Percentiles rank a stretch among this genome's conserved stretches.
phyloP scores from a whole-genome alignment of 257 asterid genomes.

The Fraxinus quadrangulata region DNA sequence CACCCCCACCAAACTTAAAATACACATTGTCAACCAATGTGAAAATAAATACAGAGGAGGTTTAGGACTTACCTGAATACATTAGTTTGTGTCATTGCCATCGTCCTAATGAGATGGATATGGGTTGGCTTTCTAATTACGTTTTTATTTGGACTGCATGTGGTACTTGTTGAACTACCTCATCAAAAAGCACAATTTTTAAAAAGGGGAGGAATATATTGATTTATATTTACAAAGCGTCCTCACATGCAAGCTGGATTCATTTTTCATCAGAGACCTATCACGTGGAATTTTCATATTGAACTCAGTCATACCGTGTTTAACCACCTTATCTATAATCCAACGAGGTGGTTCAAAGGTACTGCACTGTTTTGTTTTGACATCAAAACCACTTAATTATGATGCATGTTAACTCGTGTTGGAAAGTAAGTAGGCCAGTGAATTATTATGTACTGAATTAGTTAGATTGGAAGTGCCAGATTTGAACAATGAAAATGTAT shows the following conservation, averaged over 20 bases:
- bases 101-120: no score
- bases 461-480: neutral
- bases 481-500: no score
- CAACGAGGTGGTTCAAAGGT: neutral
- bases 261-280: neutral
- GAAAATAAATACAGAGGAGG: no score
- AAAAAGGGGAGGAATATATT: neutral
- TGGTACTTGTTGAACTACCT: neutral
- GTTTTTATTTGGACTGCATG: constrained; percentile 7
- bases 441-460: neutral
- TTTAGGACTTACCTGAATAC: no score
- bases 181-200: neutral
- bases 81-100: no score
- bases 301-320: neutral
- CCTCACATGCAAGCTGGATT: neutral
- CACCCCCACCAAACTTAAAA: no score
- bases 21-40: no score
- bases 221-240: neutral
- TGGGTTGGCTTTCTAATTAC: no score
- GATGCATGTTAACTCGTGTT: neutral
- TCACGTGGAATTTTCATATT: neutral
- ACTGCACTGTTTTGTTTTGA: neutral
- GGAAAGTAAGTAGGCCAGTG: neutral
- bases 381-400: neutral
- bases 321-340: no score